Evolutionary conservation across 1,284 basidiomycete species (phyloP).

Genomic region (Agaricales sp.): DNA sequence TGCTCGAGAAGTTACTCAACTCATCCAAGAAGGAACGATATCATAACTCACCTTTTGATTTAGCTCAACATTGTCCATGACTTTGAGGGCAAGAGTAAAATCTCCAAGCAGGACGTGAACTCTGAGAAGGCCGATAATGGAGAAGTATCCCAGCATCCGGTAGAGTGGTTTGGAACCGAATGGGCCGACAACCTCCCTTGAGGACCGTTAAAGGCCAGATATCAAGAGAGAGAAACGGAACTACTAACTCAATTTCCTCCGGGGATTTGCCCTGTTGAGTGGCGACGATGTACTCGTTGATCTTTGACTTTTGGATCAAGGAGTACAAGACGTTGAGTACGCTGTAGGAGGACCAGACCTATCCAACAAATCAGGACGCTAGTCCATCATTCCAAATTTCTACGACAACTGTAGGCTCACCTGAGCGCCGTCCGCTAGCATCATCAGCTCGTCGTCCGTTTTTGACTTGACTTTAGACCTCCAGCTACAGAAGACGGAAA

Average conservation of each 20-base stretch:
- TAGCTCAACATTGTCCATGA: constrained; percentile 90
- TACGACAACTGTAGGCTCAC: constrained; percentile 23
- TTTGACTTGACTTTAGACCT: constrained; percentile 79
- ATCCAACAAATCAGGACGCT: constrained; percentile 6
- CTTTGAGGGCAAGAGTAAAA: constrained; percentile 91
- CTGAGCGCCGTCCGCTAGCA: constrained; percentile 74
- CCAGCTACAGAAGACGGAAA: constrained; percentile 93
- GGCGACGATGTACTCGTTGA: constrained; percentile 88
- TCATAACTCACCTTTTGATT: constrained; percentile 58
- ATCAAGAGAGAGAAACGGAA: neutral
- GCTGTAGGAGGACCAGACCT: constrained; percentile 96
- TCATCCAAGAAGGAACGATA: neutral
- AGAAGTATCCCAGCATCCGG: constrained; percentile 96
- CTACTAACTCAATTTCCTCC: constrained; percentile 73
- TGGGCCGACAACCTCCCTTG: constrained; percentile 81
- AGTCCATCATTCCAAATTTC: constrained; percentile 7
- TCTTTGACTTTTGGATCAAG: constrained; percentile 92
- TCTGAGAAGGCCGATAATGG: constrained; percentile 88
- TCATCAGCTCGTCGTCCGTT: constrained; percentile 79
- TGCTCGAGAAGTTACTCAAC: constrained; percentile 20
- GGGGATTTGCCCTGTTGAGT: constrained; percentile 69
- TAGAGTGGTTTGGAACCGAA: constrained; percentile 88
- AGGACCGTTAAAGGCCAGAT: constrained; percentile 5
- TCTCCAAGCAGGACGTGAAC: constrained; percentile 96
- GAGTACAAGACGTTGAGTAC: constrained; percentile 98